A percentile compares a stretch with the other conserved stretches of the same genome.
Evolutionary conservation across 1,284 basidiomycete species (phyloP).

Genomic region (Phlebopus sp.): DNA sequence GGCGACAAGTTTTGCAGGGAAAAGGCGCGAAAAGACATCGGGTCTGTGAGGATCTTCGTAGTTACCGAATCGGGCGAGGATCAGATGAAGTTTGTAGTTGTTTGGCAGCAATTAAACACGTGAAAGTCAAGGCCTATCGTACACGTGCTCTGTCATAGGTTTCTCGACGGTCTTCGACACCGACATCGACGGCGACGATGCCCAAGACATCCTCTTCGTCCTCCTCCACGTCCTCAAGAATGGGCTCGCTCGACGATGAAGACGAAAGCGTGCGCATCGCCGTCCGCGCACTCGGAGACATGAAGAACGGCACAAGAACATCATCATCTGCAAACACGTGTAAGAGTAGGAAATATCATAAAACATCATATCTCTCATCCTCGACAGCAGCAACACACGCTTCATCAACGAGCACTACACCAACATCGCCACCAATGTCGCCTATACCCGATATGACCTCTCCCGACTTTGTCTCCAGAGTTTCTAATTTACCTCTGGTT

Average conservation of each 20-base stretch:
- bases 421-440: conserved; percentile 14
- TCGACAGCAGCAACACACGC: not conserved
- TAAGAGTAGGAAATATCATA: too few species aligned
- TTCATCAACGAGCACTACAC: conserved; percentile 2
- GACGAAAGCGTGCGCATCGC: conserved; percentile 43
- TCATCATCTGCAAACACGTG: conserved; percentile 8
- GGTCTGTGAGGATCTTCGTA: not conserved
- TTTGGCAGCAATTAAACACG: conserved; percentile 3
- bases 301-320: conserved; percentile 26
- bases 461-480: conserved; percentile 41
- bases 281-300: conserved; percentile 37
- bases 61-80: conserved; percentile 16
- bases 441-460: conserved; percentile 15
- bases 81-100: conserved; percentile 5
- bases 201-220: conserved; percentile 11
- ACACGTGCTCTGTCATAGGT: conserved; percentile 1
- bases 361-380: not conserved
- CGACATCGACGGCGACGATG: conserved; percentile 10
- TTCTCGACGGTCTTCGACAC: conserved; percentile 3
- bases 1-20: too few species aligned
- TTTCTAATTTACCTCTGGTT: conserved; percentile 45
- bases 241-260: conserved; percentile 23
- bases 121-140: conserved; percentile 7
- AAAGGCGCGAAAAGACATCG: not conserved
- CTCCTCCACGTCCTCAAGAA: conserved; percentile 9